A percentile compares a stretch with the other conserved stretches of the same genome.
Evolutionary conservation across 2,329 filamentous ascomycete genomes (phyloP).

Genomic region (Cladosporium sp.): DNA sequence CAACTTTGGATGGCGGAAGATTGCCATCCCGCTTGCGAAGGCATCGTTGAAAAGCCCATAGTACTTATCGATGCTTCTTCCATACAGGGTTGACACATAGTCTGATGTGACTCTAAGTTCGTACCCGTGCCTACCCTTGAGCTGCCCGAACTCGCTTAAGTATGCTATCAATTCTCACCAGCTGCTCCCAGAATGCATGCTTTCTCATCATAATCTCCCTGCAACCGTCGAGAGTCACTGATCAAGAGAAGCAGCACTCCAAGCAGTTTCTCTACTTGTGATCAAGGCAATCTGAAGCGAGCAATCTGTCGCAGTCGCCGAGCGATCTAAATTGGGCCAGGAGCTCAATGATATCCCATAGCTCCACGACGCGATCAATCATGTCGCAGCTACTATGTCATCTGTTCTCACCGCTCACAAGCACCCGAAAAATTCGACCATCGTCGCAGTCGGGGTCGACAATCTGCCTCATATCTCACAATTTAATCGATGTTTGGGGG

Average conservation of each 20-base stretch:
- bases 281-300: background rate
- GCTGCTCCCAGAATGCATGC: background rate
- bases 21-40: background rate
- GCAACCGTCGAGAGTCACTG: background rate
- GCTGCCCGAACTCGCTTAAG: background rate
- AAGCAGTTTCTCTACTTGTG: background rate
- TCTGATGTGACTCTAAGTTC: background rate
- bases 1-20: background rate
- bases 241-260: background rate
- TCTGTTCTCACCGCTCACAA: background rate
- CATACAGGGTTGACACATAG: conserved; percentile 1
- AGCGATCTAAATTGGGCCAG: background rate
- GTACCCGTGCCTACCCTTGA: too few species aligned
- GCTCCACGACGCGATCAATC: background rate
- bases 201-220: background rate
- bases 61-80: conserved; percentile 7
- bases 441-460: background rate
- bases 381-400: background rate
- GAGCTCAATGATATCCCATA: background rate
- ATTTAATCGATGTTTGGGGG: background rate
- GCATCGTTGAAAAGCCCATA: background rate
- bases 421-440: background rate
- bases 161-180: background rate
- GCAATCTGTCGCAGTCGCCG: background rate
- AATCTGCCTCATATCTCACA: background rate